Conservation (phyloP, 192 early-diverging fungal genomes). For the Umbelopsis vinacea region DNA sequence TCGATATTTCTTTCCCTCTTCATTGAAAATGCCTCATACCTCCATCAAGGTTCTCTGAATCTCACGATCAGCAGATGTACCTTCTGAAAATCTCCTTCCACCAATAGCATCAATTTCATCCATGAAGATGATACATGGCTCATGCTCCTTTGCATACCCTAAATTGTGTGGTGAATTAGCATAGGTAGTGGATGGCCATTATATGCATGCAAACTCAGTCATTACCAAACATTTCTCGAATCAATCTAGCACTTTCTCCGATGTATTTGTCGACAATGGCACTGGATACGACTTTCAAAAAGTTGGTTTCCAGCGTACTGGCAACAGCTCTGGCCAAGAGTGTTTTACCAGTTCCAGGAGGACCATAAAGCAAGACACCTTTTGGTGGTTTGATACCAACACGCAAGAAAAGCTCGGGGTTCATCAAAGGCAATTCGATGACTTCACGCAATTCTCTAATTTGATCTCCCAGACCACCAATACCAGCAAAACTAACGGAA, state of each 20-base stretch:
- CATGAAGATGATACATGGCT: constrained; percentile 99
- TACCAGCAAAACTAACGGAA: constrained; percentile 92
- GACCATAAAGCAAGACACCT: constrained; percentile 95
- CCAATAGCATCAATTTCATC: constrained; percentile 99
- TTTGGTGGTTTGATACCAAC: constrained; percentile 99
- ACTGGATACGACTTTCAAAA: constrained; percentile 97
- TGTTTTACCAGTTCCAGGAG: constrained; percentile 98
- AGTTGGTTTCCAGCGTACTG: constrained; percentile 96
- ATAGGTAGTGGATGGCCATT: neutral
- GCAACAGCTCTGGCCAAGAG: constrained; percentile 97
- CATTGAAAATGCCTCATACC: constrained; percentile 35
- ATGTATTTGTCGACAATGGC: constrained; percentile 99
- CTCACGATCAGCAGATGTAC: constrained; percentile 99
- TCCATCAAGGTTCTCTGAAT: constrained; percentile 99
- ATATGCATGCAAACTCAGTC: neutral
- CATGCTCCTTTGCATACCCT: constrained; percentile 97
- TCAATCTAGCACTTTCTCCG: constrained; percentile 95
- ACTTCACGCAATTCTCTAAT: constrained; percentile 98
- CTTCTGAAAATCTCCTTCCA: constrained; percentile 97
- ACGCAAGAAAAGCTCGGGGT: constrained; percentile 96
- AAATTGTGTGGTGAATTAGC: neutral
- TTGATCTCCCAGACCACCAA: constrained; percentile 95
- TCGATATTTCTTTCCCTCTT: neutral
- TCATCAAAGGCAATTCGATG: constrained; percentile 98
- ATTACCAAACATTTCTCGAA: constrained; percentile 98